These are phyloP conservation scores for Trichoderma reesei DNA, from an alignment of 495 filamentous ascomycete species.

Conservation along the genomic window DNA sequence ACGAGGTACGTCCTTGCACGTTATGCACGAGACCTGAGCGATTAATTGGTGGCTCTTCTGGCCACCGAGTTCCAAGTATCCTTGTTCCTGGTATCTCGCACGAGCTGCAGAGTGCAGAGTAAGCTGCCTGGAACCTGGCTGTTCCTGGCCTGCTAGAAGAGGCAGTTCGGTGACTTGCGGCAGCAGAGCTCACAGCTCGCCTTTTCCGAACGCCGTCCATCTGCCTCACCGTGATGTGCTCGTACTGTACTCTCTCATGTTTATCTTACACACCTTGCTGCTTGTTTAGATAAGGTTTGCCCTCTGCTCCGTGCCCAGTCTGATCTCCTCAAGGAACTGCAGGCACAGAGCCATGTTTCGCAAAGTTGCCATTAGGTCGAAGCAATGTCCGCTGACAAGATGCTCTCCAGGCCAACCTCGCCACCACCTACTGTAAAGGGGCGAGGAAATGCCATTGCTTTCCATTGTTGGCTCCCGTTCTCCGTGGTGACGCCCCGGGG, in stretches of 20 bases:
- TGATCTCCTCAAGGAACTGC: not conserved
- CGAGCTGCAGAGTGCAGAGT: too few relatives aligned
- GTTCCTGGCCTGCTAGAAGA: not conserved
- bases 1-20: too few relatives aligned
- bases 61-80: too few relatives aligned
- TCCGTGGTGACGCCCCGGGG: not conserved
- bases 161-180: not conserved
- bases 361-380: not conserved
- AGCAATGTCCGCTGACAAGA: not conserved
- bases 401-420: too few relatives aligned
- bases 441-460: not conserved
- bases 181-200: not conserved
- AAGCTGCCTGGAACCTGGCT: not conserved
- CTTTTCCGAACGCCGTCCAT: not conserved
- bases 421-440: too few relatives aligned
- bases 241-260: too few relatives aligned
- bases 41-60: too few relatives aligned
- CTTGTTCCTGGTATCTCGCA: too few relatives aligned
- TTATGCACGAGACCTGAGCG: not conserved
- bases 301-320: not conserved
- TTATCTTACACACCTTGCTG: not conserved
- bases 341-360: not conserved
- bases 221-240: not conserved
- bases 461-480: too few relatives aligned
- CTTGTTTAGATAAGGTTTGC: not conserved